phyloP scores from a whole-genome alignment of 1,284 basidiomycete genomes.

The Rhodotorula sp. region DNA sequence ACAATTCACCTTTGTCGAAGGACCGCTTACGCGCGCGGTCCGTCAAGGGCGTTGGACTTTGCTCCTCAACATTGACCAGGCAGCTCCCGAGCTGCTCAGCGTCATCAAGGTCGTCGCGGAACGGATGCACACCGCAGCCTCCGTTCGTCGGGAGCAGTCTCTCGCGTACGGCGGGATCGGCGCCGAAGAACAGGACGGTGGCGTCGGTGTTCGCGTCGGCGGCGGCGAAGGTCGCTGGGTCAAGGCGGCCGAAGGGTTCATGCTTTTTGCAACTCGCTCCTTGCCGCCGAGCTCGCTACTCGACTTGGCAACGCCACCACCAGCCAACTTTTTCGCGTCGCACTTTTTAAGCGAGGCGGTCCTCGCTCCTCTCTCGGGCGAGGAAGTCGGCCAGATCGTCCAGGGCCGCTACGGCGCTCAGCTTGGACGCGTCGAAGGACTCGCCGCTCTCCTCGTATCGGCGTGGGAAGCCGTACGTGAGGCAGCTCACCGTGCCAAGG shows the following conservation, averaged over 20 bases:
- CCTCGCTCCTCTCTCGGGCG: constrained; percentile 60
- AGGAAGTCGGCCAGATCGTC: constrained; percentile 70
- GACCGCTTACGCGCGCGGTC: constrained; percentile 86
- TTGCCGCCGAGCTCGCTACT: constrained; percentile 18
- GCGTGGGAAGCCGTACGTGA: constrained; percentile 62
- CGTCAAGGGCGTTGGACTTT: constrained; percentile 90
- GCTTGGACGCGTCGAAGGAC: constrained; percentile 52
- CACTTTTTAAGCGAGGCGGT: constrained; percentile 76
- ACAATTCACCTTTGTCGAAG: constrained; percentile 94
- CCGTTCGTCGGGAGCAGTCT: constrained; percentile 44
- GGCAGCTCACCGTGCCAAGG: constrained; percentile 26
- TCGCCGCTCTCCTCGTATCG: constrained; percentile 58
- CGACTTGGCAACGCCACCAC: neutral
- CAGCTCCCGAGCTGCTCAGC: constrained; percentile 77
- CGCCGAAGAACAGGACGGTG: constrained; percentile 59
- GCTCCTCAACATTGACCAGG: constrained; percentile 88
- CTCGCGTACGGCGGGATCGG: constrained; percentile 64
- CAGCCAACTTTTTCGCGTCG: constrained; percentile 69
- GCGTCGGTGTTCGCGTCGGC: constrained; percentile 62
- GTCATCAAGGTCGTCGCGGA: constrained; percentile 70
- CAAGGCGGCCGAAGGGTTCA: constrained; percentile 49
- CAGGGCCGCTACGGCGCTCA: constrained; percentile 61
- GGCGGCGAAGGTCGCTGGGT: constrained; percentile 48
- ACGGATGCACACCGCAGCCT: constrained; percentile 27
- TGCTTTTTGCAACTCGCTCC: constrained; percentile 51